phyloP scores from a whole-genome alignment of 305 asterid species.

The Petunia hybrid region DNA sequence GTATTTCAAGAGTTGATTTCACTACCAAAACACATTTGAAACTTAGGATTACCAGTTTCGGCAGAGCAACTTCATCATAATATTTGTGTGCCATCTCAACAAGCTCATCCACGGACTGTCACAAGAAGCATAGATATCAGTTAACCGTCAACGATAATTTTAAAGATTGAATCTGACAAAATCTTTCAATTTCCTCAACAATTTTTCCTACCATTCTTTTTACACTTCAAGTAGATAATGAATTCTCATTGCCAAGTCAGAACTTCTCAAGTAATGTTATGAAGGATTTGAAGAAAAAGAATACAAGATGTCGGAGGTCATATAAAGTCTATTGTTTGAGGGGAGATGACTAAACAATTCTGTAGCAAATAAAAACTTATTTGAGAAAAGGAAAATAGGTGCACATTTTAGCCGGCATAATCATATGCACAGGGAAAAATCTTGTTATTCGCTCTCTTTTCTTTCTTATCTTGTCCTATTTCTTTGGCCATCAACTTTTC shows the following conservation, averaged over 20 bases:
- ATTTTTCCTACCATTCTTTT: not conserved
- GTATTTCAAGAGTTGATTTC: conserved; percentile 22
- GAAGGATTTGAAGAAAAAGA: not conserved
- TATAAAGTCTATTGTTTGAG: not conserved
- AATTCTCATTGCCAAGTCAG: not conserved
- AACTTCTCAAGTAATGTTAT: not conserved
- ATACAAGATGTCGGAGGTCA: conserved; percentile 7
- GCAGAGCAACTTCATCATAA: conserved; percentile 93
- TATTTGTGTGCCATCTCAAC: conserved; percentile 82
- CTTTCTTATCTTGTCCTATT: not conserved
- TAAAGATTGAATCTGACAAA: not conserved
- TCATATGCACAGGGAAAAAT: not conserved
- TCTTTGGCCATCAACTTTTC: conserved; percentile 10
- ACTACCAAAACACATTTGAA: not conserved
- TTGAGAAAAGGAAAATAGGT: not conserved
- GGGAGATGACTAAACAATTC: conserved; percentile 14
- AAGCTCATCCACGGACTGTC: conserved; percentile 92
- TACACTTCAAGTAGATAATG: not conserved
- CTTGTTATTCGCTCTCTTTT: conserved; percentile 9
- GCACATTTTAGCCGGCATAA: not conserved
- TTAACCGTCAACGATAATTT: not conserved
- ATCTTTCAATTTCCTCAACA: conserved; percentile 15
- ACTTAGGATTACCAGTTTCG: conserved; percentile 79
- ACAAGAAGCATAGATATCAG: conserved; percentile 32
- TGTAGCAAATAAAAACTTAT: not conserved